Percentiles rank a stretch among this genome's conserved stretches.
These are phyloP conservation scores for Pichia norvegensis DNA, from an alignment of 1,139 yeast genomes.

Conservation along the genomic window DNA sequence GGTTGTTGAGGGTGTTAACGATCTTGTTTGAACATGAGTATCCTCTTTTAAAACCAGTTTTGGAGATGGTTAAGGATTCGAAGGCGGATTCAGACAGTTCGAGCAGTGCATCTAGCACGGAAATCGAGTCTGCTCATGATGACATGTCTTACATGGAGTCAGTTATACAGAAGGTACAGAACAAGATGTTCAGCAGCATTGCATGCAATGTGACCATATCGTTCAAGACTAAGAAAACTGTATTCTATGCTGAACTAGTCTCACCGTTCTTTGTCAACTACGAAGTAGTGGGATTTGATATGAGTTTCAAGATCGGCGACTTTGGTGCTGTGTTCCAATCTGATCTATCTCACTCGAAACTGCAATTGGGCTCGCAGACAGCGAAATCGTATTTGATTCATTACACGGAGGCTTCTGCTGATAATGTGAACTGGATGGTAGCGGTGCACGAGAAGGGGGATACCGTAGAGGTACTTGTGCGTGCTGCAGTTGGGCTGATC, in stretches of 20 bases:
- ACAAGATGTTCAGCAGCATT: constrained; percentile 5
- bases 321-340: constrained; percentile 8
- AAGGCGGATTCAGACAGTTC: background rate
- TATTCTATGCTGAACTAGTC: constrained; percentile 16
- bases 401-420: constrained; percentile 13
- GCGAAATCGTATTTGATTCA: constrained; percentile 9
- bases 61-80: background rate
- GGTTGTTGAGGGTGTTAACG: constrained; percentile 17
- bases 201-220: constrained; percentile 10
- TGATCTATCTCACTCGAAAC: constrained; percentile 1
- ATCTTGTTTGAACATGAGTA: constrained; percentile 17
- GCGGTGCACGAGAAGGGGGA: constrained; percentile 1
- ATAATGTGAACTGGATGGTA: constrained; percentile 7
- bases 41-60: constrained; percentile 14
- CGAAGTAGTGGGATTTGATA: constrained; percentile 15
- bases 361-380: constrained; percentile 14
- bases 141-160: constrained; percentile 2
- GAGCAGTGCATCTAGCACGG: background rate
- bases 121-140: background rate
- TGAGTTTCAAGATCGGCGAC: constrained; percentile 7
- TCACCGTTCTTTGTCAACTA: constrained; percentile 19
- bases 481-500: constrained; percentile 13
- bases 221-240: constrained; percentile 12
- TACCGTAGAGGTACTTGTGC: constrained; percentile 6
- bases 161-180: constrained; percentile 1